These are phyloP conservation scores for Sphenostylis stenocarpa DNA, from an alignment of 306 rosid species.

Conservation along the genomic window DNA sequence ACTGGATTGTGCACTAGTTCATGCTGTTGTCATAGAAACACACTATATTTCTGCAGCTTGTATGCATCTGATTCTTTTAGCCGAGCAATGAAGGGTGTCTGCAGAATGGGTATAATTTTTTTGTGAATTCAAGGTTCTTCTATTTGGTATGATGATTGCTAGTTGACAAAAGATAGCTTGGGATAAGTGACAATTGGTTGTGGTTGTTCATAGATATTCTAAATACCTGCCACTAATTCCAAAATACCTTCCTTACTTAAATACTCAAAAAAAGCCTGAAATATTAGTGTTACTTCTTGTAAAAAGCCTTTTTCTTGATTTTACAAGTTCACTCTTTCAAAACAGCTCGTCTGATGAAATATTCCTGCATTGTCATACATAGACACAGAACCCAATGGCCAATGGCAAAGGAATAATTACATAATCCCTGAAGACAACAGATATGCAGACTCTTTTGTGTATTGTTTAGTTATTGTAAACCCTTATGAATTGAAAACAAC, in stretches of 20 bases:
- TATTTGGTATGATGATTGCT: background rate
- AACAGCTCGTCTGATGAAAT: background rate
- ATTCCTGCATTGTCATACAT: background rate
- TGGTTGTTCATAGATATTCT: background rate
- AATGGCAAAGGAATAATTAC: background rate
- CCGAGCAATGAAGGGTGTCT: background rate
- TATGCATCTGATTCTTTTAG: background rate
- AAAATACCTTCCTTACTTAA: background rate
- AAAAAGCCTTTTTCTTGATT: background rate
- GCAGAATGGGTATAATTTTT: background rate
- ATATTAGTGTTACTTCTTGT: background rate
- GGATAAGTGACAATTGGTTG: background rate
- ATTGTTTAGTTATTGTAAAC: background rate
- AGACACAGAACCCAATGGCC: background rate
- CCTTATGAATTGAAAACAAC: background rate
- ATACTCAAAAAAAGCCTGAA: background rate
- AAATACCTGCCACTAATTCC: background rate
- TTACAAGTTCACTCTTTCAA: background rate
- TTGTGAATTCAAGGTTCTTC: background rate
- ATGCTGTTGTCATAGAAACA: background rate
- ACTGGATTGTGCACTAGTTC: background rate
- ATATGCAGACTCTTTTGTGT: background rate
- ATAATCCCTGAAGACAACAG: background rate
- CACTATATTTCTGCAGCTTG: background rate
- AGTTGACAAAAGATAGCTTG: background rate